Evolutionary conservation across 2,329 filamentous ascomycete genomes (phyloP).

Genomic region (Nothophoma quercina): DNA sequence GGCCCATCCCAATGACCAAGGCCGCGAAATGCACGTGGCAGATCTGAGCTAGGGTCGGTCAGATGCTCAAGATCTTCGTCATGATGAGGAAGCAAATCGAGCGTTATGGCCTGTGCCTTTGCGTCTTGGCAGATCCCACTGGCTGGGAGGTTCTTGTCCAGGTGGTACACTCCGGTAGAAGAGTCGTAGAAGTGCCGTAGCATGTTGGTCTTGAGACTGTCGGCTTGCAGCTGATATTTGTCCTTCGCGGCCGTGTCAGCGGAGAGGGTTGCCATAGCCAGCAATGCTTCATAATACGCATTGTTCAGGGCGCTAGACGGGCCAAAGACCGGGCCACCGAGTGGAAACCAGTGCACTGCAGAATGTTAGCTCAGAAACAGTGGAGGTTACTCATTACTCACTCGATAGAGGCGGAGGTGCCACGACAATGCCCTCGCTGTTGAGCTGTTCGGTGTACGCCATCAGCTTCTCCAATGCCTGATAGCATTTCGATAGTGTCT

Average conservation of each 20-base stretch:
- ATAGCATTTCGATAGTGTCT: background rate
- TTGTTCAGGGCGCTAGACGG: conserved; percentile 13
- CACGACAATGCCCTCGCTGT: conserved; percentile 8
- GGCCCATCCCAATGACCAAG: conserved; percentile 14
- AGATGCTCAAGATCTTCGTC: conserved; percentile 5
- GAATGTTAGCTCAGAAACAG: background rate
- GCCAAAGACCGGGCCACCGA: conserved; percentile 18
- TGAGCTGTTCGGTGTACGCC: background rate
- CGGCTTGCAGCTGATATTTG: background rate
- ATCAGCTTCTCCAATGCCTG: conserved; percentile 4
- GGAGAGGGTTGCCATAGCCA: conserved; percentile 7
- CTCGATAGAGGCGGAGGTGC: conserved; percentile 14
- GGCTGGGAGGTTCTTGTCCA: background rate
- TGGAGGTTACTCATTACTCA: background rate
- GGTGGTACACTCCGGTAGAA: conserved; percentile 1
- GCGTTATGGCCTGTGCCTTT: conserved; percentile 9
- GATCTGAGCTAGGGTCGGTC: background rate
- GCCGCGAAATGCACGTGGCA: conserved; percentile 12
- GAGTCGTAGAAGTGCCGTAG: conserved; percentile 1
- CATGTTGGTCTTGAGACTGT: conserved; percentile 4
- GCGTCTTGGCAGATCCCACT: conserved; percentile 16
- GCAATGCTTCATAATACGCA: conserved; percentile 15
- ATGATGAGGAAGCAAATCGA: conserved; percentile 1
- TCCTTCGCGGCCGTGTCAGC: background rate
- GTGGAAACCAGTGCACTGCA: conserved; percentile 17